Conservation (phyloP, 2,329 filamentous ascomycete species). For the Colletotrichum sp. region DNA sequence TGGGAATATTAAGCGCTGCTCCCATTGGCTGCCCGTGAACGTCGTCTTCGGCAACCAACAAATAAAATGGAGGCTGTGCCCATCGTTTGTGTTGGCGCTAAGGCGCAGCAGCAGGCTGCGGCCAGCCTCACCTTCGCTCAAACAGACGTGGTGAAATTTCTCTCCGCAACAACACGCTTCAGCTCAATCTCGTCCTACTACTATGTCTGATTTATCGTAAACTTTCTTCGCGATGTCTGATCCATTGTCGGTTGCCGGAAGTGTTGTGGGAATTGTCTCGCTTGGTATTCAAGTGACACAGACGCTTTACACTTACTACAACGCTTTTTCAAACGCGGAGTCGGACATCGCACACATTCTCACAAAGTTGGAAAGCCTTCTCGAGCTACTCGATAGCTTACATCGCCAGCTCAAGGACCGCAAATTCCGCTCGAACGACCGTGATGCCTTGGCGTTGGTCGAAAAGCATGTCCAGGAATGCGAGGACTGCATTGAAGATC, state of each 20-base stretch:
- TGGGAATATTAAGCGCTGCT: background rate
- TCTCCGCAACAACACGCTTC: background rate
- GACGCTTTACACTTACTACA: conserved; percentile 36
- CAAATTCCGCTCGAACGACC: conserved; percentile 27
- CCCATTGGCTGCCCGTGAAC: background rate
- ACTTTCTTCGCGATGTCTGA: background rate
- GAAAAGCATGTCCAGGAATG: conserved; percentile 28
- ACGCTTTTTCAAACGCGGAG: conserved; percentile 27
- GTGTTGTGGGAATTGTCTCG: conserved; percentile 36
- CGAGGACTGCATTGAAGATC: conserved; percentile 30
- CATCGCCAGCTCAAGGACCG: conserved; percentile 12
- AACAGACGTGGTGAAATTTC: background rate
- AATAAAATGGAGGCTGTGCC: background rate
- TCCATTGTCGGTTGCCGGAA: conserved; percentile 24
- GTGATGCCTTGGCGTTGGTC: conserved; percentile 24
- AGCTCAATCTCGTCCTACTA: background rate
- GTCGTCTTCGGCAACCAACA: background rate
- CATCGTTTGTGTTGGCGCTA: background rate
- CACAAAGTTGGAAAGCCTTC: conserved; percentile 27
- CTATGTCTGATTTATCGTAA: background rate
- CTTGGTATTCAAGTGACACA: conserved; percentile 38
- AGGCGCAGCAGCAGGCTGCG: background rate
- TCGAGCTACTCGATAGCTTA: conserved; percentile 27
- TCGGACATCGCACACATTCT: conserved; percentile 29
- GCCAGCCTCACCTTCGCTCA: background rate